Evolutionary conservation across 202 grass and related monocot species (phyloP).

Genomic region (Zizania palustris): DNA sequence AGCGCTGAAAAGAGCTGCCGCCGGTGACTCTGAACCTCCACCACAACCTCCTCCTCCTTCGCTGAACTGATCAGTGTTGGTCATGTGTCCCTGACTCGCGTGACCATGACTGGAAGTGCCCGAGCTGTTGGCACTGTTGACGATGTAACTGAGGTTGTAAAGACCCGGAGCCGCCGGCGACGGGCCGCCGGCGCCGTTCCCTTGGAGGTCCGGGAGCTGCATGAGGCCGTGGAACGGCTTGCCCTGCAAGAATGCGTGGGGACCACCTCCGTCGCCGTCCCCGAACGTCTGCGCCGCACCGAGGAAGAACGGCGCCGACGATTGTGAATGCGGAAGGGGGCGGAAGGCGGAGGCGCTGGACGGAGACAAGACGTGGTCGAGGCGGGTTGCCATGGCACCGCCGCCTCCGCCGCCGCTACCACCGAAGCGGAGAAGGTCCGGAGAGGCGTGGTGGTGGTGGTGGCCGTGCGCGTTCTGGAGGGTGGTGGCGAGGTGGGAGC

Average conservation of each 20-base stretch:
- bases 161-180: conserved; percentile 40
- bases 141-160: conserved; percentile 74
- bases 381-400: conserved; percentile 32
- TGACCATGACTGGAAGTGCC: conserved; percentile 62
- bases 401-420: conserved; percentile 40
- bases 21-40: conserved; percentile 50
- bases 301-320: conserved; percentile 52
- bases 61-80: conserved; percentile 53
- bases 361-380: conserved; percentile 66
- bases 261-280: conserved; percentile 29
- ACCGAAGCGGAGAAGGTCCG: conserved; percentile 66
- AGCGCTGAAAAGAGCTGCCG: conserved; percentile 48
- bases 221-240: conserved; percentile 85
- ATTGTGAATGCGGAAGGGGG: conserved; percentile 37
- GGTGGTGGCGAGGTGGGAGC: conserved; percentile 53
- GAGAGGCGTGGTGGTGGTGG: conserved; percentile 45
- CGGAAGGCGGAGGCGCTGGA: conserved; percentile 54
- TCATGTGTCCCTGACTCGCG: conserved; percentile 50
- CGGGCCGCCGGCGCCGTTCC: conserved; percentile 49
- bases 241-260: conserved; percentile 60
- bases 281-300: conserved; percentile 48
- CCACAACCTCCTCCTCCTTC: conserved; percentile 44
- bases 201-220: conserved; percentile 80
- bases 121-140: conserved; percentile 56
- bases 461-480: conserved; percentile 47